These are phyloP conservation scores for Aegilops longissima DNA, from an alignment of 176 grass and related monocot genomes.

Conservation along the genomic window DNA sequence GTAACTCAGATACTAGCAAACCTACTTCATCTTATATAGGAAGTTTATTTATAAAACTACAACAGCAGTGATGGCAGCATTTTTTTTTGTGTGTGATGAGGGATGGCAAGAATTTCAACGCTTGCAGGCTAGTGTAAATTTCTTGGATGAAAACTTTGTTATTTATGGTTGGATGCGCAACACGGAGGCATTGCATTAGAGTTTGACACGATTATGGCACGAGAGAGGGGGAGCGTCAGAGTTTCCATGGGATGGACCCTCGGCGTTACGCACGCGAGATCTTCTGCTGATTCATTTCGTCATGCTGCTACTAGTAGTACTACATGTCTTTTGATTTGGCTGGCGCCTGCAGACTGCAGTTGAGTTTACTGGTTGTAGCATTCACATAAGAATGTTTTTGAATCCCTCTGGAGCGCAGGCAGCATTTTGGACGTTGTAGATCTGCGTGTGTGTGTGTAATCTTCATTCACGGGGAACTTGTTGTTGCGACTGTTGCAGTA, in stretches of 20 bases:
- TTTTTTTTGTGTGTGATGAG: not conserved
- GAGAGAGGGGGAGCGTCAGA: not conserved
- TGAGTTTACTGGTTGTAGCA: not conserved
- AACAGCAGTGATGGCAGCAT: not conserved
- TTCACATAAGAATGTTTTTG: not conserved
- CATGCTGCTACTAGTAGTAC: too few relatives aligned
- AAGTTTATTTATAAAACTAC: not conserved
- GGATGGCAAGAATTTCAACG: not conserved
- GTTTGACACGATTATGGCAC: not conserved
- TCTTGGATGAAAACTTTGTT: not conserved
- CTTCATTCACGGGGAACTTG: too few relatives aligned
- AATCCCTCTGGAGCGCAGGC: too few relatives aligned
- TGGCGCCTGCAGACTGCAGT: not conserved
- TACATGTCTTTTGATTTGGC: not conserved
- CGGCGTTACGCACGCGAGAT: not conserved
- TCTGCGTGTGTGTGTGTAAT: too few relatives aligned
- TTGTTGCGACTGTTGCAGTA: not conserved
- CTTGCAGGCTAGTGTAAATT: not conserved
- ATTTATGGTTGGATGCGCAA: not conserved
- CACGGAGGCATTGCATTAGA: not conserved
- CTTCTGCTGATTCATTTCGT: not conserved
- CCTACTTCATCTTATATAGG: not conserved
- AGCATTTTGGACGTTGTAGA: too few relatives aligned
- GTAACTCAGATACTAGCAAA: not conserved
- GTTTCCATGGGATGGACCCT: not conserved